Evolutionary conservation across 2,329 filamentous ascomycete genomes (phyloP), one percentile per base, ranked within the genome.

Genomic region (Stagonosporopsis tanaceti): DNA sequence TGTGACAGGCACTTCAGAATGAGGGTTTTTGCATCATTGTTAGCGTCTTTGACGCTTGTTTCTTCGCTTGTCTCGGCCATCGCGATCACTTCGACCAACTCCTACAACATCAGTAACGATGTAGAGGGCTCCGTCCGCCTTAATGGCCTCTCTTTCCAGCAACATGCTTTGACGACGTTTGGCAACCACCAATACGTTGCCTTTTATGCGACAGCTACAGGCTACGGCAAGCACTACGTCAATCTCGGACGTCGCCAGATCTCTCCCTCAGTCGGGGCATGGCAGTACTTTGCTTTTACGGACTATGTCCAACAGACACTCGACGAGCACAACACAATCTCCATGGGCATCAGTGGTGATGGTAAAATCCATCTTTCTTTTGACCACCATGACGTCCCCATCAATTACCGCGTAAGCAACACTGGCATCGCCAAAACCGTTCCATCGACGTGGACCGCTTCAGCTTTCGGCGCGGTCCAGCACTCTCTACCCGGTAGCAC

Each of bases 361-460:
- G 82, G 82, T 41, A 83, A 79, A n/a, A 82, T 84, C 24, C 82
- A 84, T 57, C 66, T 84, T 4, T 81, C 80, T 7, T 84, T 82
- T 60, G 82, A 84, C 52, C 82, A 84, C 59, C 81, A 84, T 55
- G 72, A 75, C 34, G 71, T 74, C 1, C 71, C 71, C 2, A 66
- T 75, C 45, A 75, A 75, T 44, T 75, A 75, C 53, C 71, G 72
- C 15, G 71, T 67, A 7, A 73, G 70, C 44, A 71, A 59, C 12
- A 50, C 63, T 7, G 72, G 71, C 25, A 67, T 75, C 27, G 72
- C 72, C 4, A 75, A 71, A 34, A 69, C 64, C 0, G 46, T 74
- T 2, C 70, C 72, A 2, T 55, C 64, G 0, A 48, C 60, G 28
- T 75, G 72, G 72, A 66, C 58, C 7, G 65, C 70, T 35, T 61